Conservation (phyloP, 345 rosid genomes). For the Camelina hispida region DNA sequence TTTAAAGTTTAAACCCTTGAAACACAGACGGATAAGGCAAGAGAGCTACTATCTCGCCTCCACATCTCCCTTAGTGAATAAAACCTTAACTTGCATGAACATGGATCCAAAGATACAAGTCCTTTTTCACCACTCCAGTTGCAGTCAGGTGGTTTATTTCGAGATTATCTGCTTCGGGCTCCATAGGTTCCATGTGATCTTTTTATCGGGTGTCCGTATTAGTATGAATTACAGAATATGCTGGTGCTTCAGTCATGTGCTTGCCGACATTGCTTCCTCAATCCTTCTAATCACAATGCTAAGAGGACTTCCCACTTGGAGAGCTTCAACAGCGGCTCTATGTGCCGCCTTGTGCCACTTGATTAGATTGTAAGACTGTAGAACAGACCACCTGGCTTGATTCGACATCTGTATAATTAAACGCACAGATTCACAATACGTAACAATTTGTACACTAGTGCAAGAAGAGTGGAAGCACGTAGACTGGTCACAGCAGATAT, state of each 20-base stretch:
- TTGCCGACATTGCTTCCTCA: slow-evolving; percentile 75
- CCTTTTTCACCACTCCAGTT: slow-evolving; percentile 4
- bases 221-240: slow-evolving; percentile 8
- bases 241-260: slow-evolving; percentile 35
- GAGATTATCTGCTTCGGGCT: slow-evolving; percentile 21
- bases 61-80: slow-evolving; percentile 7
- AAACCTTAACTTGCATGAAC: slow-evolving; percentile 30
- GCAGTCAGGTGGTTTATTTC: slow-evolving; percentile 31
- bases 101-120: slow-evolving; percentile 29
- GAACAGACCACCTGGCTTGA: slow-evolving; percentile 93
- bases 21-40: slow-evolving; percentile 11
- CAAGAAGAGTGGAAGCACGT: slow-evolving; percentile 5
- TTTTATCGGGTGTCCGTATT: background rate
- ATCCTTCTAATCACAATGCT: slow-evolving; percentile 75
- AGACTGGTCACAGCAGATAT: slow-evolving; percentile 9
- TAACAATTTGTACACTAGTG: slow-evolving; percentile 8
- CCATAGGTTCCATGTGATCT: background rate
- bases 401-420: slow-evolving; percentile 78
- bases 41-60: slow-evolving; percentile 6
- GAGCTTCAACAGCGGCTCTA: slow-evolving; percentile 76
- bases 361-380: slow-evolving; percentile 88
- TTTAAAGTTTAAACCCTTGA: too few relatives aligned
- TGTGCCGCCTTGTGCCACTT: slow-evolving; percentile 88
- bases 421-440: background rate
- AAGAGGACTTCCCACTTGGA: slow-evolving; percentile 78